Conservation (phyloP, 2,329 filamentous ascomycete genomes). For the Paecilomyces sp. region DNA sequence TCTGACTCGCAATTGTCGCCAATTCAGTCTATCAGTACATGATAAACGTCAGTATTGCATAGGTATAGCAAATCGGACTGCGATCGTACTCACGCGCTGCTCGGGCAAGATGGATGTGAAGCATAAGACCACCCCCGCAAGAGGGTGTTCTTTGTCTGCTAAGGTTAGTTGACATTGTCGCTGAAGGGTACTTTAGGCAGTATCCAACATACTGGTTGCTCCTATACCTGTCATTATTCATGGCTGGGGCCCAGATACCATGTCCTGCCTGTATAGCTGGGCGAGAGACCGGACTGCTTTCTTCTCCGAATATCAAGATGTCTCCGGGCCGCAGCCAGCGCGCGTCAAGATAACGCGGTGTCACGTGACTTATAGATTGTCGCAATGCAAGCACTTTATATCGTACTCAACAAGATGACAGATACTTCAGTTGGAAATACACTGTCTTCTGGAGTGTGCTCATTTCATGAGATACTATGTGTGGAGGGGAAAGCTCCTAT, state of each 20-base stretch:
- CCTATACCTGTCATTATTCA: conserved; percentile 35
- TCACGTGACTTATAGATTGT: conserved; percentile 2
- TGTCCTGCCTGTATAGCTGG: neutral
- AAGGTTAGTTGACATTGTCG: conserved; percentile 9
- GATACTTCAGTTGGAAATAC: neutral
- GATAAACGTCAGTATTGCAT: conserved; percentile 3
- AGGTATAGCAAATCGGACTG: neutral
- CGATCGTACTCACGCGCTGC: conserved; percentile 54
- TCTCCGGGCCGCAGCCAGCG: neutral
- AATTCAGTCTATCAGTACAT: conserved; percentile 28
- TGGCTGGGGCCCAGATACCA: conserved; percentile 15
- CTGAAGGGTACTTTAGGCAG: conserved; percentile 4
- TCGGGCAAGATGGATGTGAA: conserved; percentile 80
- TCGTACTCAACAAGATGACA: neutral
- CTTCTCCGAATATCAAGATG: neutral
- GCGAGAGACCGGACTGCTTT: neutral
- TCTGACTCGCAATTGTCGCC: conserved; percentile 54
- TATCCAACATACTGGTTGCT: conserved; percentile 23
- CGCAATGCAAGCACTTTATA: neutral
- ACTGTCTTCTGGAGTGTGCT: neutral
- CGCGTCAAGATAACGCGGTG: conserved; percentile 1
- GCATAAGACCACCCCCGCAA: conserved; percentile 70
- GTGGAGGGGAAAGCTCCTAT: too few relatives aligned
- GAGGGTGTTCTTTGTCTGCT: conserved; percentile 55
- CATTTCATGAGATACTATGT: neutral